These are phyloP conservation scores for Saccharomycopsis fodiens DNA, from an alignment of 805 yeast genomes.

Conservation along the genomic window DNA sequence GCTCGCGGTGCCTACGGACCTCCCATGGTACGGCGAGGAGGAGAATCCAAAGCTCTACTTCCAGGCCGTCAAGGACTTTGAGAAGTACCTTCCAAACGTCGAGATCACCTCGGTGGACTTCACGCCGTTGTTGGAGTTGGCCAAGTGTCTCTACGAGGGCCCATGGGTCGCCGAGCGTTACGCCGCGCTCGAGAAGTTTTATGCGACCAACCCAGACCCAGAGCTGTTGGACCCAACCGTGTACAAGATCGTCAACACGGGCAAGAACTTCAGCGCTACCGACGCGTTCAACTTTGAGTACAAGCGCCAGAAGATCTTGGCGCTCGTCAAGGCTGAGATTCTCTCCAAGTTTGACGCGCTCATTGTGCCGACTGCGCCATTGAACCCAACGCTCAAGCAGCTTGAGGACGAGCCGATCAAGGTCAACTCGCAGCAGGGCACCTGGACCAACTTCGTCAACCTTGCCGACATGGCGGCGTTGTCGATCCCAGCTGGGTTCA, in stretches of 20 bases:
- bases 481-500: slow-evolving; percentile 87
- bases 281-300: slow-evolving; percentile 82
- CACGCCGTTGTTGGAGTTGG: slow-evolving; percentile 68
- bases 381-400: slow-evolving; percentile 75
- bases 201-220: slow-evolving; percentile 61
- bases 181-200: slow-evolving; percentile 70
- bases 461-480: slow-evolving; percentile 89
- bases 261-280: slow-evolving; percentile 71
- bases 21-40: slow-evolving; percentile 75
- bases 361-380: slow-evolving; percentile 89
- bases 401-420: slow-evolving; percentile 70
- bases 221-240: slow-evolving; percentile 82
- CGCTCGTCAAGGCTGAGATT: slow-evolving; percentile 42
- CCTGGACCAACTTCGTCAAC: slow-evolving; percentile 97
- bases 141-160: slow-evolving; percentile 87
- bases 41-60: slow-evolving; percentile 67
- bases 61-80: slow-evolving; percentile 49
- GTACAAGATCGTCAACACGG: slow-evolving; percentile 63
- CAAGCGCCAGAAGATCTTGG: slow-evolving; percentile 72
- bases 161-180: slow-evolving; percentile 98
- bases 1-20: slow-evolving; percentile 67
- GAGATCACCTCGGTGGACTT: slow-evolving; percentile 60
- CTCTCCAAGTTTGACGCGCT: slow-evolving; percentile 63
- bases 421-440: slow-evolving; percentile 88
- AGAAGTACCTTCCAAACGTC: slow-evolving; percentile 44